These are phyloP conservation scores for Bacterosira constricta DNA, from an alignment of 108 stramenopile species.

Conservation along the genomic window DNA sequence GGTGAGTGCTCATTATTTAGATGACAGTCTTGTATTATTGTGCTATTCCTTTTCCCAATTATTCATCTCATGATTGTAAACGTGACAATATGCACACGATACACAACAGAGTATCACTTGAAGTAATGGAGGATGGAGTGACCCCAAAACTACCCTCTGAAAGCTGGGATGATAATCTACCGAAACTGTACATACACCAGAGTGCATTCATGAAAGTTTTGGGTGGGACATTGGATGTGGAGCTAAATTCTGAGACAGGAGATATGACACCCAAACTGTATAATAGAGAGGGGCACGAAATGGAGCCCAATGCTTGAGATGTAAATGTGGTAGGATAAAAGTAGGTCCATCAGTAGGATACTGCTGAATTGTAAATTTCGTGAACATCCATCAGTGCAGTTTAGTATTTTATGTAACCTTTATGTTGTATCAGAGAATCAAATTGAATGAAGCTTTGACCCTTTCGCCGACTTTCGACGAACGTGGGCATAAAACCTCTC, in stretches of 20 bases:
- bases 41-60: neutral
- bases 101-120: slow-evolving; percentile 72
- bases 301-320: slow-evolving; percentile 81
- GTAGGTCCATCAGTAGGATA: too few species aligned
- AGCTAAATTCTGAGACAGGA: slow-evolving; percentile 53
- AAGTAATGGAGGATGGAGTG: slow-evolving; percentile 68
- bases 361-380: neutral
- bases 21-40: neutral
- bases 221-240: slow-evolving; percentile 73
- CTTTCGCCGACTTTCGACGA: too few species aligned
- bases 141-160: slow-evolving; percentile 69
- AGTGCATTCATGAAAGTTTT: slow-evolving; percentile 87
- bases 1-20: slow-evolving; percentile 61
- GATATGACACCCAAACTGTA: slow-evolving; percentile 55
- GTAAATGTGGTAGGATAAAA: too few species aligned
- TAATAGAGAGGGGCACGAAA: slow-evolving; percentile 71
- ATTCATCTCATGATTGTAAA: too few species aligned
- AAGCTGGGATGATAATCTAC: slow-evolving; percentile 64
- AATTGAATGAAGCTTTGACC: too few species aligned
- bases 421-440: neutral
- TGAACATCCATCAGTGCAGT: neutral
- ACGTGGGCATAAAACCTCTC: too few species aligned
- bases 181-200: slow-evolving; percentile 77
- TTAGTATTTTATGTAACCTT: neutral
- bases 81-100: too few species aligned